These are phyloP conservation scores for Neoboletus brunneissimus DNA, from an alignment of 768 basidiomycete species.

Conservation along the genomic window DNA sequence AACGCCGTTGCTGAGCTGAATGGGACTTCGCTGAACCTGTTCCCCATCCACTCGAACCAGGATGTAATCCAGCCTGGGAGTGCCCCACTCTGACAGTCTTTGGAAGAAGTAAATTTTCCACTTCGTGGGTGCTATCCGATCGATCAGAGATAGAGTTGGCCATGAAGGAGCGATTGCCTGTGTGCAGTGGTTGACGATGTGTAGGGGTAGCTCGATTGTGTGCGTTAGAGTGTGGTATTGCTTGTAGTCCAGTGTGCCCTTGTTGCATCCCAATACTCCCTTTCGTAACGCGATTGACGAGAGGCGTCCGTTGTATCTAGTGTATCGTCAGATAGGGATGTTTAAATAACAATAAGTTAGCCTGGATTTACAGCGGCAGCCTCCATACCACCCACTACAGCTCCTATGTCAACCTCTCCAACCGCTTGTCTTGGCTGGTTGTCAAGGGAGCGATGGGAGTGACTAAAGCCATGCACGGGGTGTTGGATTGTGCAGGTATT, in stretches of 20 bases:
- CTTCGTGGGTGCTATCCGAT: slow-evolving; percentile 68
- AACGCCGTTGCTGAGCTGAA: slow-evolving; percentile 27
- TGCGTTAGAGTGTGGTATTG: slow-evolving; percentile 21
- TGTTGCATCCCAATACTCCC: slow-evolving; percentile 33
- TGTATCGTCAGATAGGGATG: slow-evolving; percentile 3
- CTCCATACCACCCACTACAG: slow-evolving; percentile 65
- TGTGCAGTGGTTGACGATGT: slow-evolving; percentile 44
- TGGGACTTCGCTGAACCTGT: slow-evolving; percentile 24
- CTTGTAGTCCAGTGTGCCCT: slow-evolving; percentile 31
- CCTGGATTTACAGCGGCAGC: slow-evolving; percentile 47
- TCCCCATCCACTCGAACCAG: slow-evolving; percentile 38
- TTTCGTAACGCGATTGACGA: slow-evolving; percentile 47
- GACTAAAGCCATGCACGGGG: slow-evolving; percentile 15
- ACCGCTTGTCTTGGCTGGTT: slow-evolving; percentile 16
- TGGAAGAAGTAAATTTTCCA: slow-evolving; percentile 59
- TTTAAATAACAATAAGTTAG: background rate
- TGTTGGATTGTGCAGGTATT: slow-evolving; percentile 15
- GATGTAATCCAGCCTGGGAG: slow-evolving; percentile 13
- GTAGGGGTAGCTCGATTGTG: slow-evolving; percentile 22
- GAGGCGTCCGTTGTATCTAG: slow-evolving; percentile 70
- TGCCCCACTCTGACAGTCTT: slow-evolving; percentile 19
- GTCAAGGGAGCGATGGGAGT: slow-evolving; percentile 18
- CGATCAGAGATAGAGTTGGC: slow-evolving; percentile 50
- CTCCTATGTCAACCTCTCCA: slow-evolving; percentile 45
- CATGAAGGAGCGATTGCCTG: slow-evolving; percentile 42